Evolutionary conservation across 768 basidiomycete genomes (phyloP), one percentile per base, ranked within the genome.

Genomic region (Lentinula lateritia): DNA sequence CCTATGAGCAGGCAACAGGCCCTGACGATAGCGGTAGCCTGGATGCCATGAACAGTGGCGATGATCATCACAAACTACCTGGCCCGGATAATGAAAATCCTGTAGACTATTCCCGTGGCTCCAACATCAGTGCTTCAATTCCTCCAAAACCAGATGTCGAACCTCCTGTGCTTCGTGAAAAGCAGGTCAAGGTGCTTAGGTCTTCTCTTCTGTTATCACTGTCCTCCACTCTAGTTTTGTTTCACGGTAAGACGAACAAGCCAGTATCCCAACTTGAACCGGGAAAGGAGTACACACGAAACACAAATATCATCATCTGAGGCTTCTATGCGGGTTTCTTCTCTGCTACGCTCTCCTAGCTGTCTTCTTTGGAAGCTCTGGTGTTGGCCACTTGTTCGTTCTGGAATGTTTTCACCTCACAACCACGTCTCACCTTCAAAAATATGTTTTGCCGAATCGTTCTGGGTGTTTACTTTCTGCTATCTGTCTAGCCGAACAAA

Each of bases 171-270:
- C 52, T 38, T 70, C 85, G 87, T 69, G 88, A 90, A 78, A 90
- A 88, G 81, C 87, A 87, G 79, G 79, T 85, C 81, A 90, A 90
- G 89, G 89, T 90, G 89, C 89, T 89, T 90, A 88, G 83, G 82
- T 87, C 81, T 80, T 66, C 64, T 68, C 61, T 69, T 68, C 69
- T 60, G 61, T 63, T 60, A 48, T 52, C 46, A 52, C 60, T 62
- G 56, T 63, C 52, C 64, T 54, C 20, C 64, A 62, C 66, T 23
- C 53, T 9, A 38, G 53, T 54, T 48, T 54, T 60, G 64, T 65
- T 60, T 34, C 61, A 59, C 52, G 62, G 63, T 65, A 50, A 38
- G 46, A 59, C 58, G 50, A 36, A 45, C 48, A 20, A 13, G 18
- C 16, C 58, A 50, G 46, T 41, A 56, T 43, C 58, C 38, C 38